Evolutionary conservation across 495 filamentous ascomycete species (phyloP).

Genomic region (Trichoderma asperelloides): DNA sequence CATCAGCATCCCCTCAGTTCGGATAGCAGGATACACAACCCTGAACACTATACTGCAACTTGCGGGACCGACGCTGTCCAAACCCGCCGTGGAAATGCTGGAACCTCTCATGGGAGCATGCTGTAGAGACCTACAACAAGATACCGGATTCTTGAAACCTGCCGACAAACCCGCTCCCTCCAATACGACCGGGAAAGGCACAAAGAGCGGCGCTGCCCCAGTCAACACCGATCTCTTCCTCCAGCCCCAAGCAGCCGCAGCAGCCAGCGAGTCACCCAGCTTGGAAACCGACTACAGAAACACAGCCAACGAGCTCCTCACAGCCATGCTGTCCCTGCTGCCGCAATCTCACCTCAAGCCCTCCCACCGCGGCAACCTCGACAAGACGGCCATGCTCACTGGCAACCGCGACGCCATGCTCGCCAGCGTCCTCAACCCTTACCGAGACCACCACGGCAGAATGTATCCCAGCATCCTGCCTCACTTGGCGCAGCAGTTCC

Average conservation of each 20-base stretch:
- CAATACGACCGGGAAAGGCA: constrained; percentile 11
- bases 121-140: constrained; percentile 55
- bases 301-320: constrained; percentile 53
- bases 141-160: constrained; percentile 26
- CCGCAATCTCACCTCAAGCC: constrained; percentile 52
- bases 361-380: constrained; percentile 59
- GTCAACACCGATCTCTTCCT: constrained; percentile 48
- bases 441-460: constrained; percentile 47
- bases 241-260: constrained; percentile 13
- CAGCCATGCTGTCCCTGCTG: constrained; percentile 48
- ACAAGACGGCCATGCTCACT: constrained; percentile 66
- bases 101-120: constrained; percentile 46
- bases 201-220: constrained; percentile 28
- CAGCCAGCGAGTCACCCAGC: background rate
- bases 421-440: constrained; percentile 70
- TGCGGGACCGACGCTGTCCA: constrained; percentile 55
- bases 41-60: constrained; percentile 46
- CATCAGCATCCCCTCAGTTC: constrained; percentile 45
- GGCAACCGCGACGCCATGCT: constrained; percentile 59
- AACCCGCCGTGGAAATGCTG: constrained; percentile 50
- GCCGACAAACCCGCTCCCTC: constrained; percentile 17
- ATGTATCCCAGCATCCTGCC: constrained; percentile 65
- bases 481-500: constrained; percentile 54
- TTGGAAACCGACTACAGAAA: constrained; percentile 14
- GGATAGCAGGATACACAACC: constrained; percentile 50